These are phyloP conservation scores for Boletellus sp. DNA, from an alignment of 768 basidiomycete species.

Conservation along the genomic window DNA sequence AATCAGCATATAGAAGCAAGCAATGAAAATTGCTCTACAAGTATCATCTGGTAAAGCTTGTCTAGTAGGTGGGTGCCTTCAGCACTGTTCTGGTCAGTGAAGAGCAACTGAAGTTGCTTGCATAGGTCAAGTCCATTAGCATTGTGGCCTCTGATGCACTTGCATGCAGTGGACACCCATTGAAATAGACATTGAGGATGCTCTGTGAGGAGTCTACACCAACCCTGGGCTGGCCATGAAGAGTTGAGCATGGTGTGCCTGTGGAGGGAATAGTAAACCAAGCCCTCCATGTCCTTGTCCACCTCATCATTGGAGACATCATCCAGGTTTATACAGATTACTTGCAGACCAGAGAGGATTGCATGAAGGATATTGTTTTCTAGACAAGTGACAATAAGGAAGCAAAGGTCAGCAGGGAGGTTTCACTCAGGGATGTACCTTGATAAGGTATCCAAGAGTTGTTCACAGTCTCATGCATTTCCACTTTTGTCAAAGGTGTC, in stretches of 20 bases:
- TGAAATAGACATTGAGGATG: slow-evolving; percentile 20
- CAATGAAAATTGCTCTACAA: not conserved
- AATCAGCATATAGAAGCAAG: not conserved
- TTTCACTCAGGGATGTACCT: not conserved
- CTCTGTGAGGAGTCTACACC: slow-evolving; percentile 10
- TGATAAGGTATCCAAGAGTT: slow-evolving; percentile 1
- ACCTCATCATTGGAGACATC: not conserved
- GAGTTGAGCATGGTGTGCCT: not conserved
- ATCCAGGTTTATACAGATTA: slow-evolving; percentile 13
- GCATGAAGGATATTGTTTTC: slow-evolving; percentile 7
- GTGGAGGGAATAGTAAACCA: not conserved
- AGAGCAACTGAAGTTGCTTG: not conserved
- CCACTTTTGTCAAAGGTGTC: slow-evolving; percentile 18
- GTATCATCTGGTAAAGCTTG: not conserved
- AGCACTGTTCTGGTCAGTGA: not conserved
- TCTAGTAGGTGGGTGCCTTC: not conserved
- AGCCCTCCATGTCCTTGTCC: not conserved
- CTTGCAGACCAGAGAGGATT: slow-evolving; percentile 7
- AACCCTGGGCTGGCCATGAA: not conserved
- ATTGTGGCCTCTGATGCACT: slow-evolving; percentile 9
- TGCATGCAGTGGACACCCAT: slow-evolving; percentile 22
- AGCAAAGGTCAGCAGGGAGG: not conserved
- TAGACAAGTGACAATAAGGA: not conserved
- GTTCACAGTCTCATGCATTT: not conserved
- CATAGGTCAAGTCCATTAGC: not conserved